Evolutionary conservation across 495 filamentous ascomycete genomes (phyloP).

Genomic region (Elasticomyces elasticus): DNA sequence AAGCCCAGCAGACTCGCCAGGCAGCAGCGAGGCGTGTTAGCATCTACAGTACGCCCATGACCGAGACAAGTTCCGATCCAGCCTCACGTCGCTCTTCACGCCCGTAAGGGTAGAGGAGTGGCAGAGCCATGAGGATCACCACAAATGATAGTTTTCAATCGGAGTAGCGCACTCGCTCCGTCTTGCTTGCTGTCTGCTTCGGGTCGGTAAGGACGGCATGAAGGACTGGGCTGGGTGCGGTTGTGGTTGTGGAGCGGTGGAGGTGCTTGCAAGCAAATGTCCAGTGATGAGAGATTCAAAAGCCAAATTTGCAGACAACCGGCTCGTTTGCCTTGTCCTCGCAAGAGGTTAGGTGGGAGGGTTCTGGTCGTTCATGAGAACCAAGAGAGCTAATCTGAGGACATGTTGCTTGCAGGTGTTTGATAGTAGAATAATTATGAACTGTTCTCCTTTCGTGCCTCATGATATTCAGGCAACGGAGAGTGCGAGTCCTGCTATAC

Average conservation of each 20-base stretch:
- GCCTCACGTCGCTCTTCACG: constrained; percentile 10
- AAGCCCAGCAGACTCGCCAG: constrained; percentile 2
- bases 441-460: too few relatives aligned
- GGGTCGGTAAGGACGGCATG: constrained; percentile 3
- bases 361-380: constrained; percentile 43
- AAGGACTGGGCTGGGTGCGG: not conserved
- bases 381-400: constrained; percentile 52
- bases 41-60: constrained; percentile 18
- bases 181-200: not conserved
- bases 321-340: constrained; percentile 17
- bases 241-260: not conserved
- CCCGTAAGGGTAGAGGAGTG: not conserved
- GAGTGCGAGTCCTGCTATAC: not conserved
- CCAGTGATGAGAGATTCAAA: constrained; percentile 45
- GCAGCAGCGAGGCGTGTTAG: constrained; percentile 24
- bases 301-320: constrained; percentile 50
- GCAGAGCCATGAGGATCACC: constrained; percentile 16
- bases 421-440: too few relatives aligned
- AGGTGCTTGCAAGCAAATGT: constrained; percentile 16
- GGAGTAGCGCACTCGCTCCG: constrained; percentile 25
- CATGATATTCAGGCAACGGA: not conserved
- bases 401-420: not conserved
- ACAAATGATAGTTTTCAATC: constrained; percentile 37
- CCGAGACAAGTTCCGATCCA: constrained; percentile 22
- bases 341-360: not conserved